Percentiles rank a stretch among this genome's conserved stretches.
phyloP scores from a whole-genome alignment of 441 rosid species.

The Syzygium malaccense region DNA sequence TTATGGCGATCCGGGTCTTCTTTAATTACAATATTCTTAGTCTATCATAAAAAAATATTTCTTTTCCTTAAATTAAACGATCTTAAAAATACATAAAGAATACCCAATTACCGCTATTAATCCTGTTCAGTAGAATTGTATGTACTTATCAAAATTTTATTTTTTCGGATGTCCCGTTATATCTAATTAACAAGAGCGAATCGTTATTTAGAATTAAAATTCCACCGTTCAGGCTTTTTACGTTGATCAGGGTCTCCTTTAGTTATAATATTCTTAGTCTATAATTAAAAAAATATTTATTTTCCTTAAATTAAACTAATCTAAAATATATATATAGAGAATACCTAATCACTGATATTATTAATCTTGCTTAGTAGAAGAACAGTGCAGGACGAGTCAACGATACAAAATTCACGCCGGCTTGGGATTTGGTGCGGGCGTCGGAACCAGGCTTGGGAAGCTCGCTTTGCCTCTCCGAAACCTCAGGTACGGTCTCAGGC shows the following conservation, averaged over 20 bases:
- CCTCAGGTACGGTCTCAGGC: constrained; percentile 43
- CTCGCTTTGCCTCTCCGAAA: constrained; percentile 2
- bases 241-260: not conserved
- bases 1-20: not conserved
- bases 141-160: too few species aligned
- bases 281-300: not conserved
- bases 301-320: not conserved
- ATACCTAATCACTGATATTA: not conserved
- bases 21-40: too few species aligned
- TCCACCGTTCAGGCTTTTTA: too few species aligned
- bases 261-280: not conserved
- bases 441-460: constrained; percentile 40
- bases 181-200: too few species aligned
- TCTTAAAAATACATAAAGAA: not conserved
- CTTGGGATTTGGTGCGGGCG: constrained; percentile 24
- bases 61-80: too few species aligned
- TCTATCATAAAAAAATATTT: too few species aligned
- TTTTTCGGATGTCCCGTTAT: too few species aligned
- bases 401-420: constrained; percentile 13
- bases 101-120: not conserved
- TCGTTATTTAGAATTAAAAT: too few species aligned
- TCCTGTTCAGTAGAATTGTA: not conserved
- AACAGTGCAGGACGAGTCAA: not conserved
- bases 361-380: not conserved
- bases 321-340: not conserved